Base-by-base conservation (phyloP, 345 rosid species). In the Schrenkiella parvula region DNA sequence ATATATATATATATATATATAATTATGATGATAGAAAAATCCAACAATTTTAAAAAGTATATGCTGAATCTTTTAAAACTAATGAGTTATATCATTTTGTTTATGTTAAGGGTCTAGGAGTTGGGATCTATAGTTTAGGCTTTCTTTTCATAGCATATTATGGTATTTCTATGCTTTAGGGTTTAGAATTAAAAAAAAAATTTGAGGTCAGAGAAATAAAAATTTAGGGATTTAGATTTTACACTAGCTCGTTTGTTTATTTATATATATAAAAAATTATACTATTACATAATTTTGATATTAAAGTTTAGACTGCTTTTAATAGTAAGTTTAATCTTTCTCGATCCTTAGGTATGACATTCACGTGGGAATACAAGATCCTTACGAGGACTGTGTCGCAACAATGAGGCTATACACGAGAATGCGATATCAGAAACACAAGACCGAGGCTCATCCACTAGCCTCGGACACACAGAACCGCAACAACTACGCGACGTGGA, bases 321-420 rank as follows among this genome's bases (percentile, higher is more conserved):
- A 26, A 18, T 38, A 25, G 18, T 46, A 15, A 46, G 12, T 32
- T 15, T 8, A 1, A 35, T 44, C 4, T 47, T 73, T 44, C 7
- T 47, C 57, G 31, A 66, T 32, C 29, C 28, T 66, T 19, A 18
- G 98, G 37, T 92, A 89, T 71, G 93, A 92, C 47, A 88, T 90
- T 59, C 92, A 89, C 69, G 78, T 54, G 39, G 92, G 92, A 1
- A 81, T 81, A 35, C 95, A 89, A 81, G 84, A 86, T 22, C 96
- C 98, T 0, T 89, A 79, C 1, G 98, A 92, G 26, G 96, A 92
- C 28, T 85, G 96, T 13, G 88, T 86, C 2, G 93, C 96, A 14
- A 66, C 93, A 22, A 86, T 88, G 98, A 87, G 91, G 79, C 83
- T 92, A 50, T 90, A 92, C 84, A 80, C 42, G 60, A 84, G 95